Base-by-base conservation (phyloP, 2,329 filamentous ascomycete species). In the Penicillium nordicum region DNA sequence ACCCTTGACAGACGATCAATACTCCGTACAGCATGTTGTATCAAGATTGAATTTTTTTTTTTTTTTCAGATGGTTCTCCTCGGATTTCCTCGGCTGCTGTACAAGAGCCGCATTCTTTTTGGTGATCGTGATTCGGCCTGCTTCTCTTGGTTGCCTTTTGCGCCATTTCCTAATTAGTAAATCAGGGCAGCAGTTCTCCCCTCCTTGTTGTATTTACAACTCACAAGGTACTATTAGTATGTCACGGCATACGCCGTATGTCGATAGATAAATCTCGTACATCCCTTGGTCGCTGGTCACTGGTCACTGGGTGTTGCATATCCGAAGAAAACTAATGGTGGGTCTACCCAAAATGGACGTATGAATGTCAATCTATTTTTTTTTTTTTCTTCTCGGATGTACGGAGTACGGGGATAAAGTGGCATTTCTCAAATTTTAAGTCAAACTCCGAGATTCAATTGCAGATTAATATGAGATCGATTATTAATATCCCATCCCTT, bases 31-130 rank as follows among this genome's bases (percentile, higher is more conserved):
- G n/a, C 12, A 21, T 40, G 12, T 44, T 23, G 18, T 48, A 21
- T 41, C 36, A 16, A 27, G 3, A 16, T 27, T 30, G 18, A 10
- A 6, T 41, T 38, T 46, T n/a, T 14, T 12, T 41, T 38, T 46
- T n/a, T 14, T 16, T 25, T 11, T 37, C 29, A 10, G 18, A 14
- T 23, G 34, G 21, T 16, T 32, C 14, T 27, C 7, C 14, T 38
- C 50, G 27, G 44, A 41, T 23, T 54, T 54, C 1, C 21, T 32
- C 23, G 29, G 49, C 27, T 25, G 8, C 27, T 38, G 36, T 49
- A 12, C 48, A 38, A 52, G 53, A 55, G 53, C 53, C 53, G 41
- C 53, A 55, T 55, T 8, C 30, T 47, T 37, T 32, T 49, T 11
- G n/a, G 32, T 21, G 9, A 41, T 55, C 25, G 1, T 1, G 10